These are phyloP conservation scores for Castanopsis chinensis DNA, from an alignment of 306 rosid genomes.

Conservation along the genomic window DNA sequence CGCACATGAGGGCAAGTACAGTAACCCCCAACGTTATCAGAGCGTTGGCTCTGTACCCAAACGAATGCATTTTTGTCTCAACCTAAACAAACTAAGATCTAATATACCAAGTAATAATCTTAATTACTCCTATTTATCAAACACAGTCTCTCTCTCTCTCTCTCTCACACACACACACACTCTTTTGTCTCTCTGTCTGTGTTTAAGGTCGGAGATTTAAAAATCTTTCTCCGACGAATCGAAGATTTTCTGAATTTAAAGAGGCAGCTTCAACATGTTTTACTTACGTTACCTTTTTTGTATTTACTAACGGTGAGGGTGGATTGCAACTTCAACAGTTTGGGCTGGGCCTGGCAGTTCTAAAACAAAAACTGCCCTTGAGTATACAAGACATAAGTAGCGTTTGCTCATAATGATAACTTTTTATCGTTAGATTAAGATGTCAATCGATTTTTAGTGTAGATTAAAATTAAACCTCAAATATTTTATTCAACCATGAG, in stretches of 20 bases:
- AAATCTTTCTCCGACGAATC: neutral
- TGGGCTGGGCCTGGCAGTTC: no score
- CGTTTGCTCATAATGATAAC: accelerated
- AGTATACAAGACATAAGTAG: no score
- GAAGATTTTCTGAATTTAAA: neutral
- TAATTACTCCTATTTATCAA: neutral
- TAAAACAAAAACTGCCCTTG: no score
- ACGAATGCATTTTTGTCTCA: conserved; percentile 62
- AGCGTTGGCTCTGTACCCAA: conserved; percentile 81
- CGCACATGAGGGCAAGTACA: conserved; percentile 74
- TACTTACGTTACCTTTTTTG: no score
- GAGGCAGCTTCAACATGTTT: no score
- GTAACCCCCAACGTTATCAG: conserved; percentile 75
- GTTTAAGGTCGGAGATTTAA: neutral
- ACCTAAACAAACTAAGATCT: neutral
- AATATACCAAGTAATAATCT: no score
- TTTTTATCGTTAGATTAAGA: accelerated
- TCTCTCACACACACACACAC: neutral
- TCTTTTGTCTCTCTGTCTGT: no score
- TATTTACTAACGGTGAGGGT: no score
- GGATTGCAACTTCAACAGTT: no score
- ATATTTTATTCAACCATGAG: accelerated
- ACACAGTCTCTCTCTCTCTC: neutral
- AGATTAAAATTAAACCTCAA: accelerated
- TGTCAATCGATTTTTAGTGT: accelerated